Evolutionary conservation across 1,139 yeast genomes (phyloP).

Genomic region (Petasospora fabianii): DNA sequence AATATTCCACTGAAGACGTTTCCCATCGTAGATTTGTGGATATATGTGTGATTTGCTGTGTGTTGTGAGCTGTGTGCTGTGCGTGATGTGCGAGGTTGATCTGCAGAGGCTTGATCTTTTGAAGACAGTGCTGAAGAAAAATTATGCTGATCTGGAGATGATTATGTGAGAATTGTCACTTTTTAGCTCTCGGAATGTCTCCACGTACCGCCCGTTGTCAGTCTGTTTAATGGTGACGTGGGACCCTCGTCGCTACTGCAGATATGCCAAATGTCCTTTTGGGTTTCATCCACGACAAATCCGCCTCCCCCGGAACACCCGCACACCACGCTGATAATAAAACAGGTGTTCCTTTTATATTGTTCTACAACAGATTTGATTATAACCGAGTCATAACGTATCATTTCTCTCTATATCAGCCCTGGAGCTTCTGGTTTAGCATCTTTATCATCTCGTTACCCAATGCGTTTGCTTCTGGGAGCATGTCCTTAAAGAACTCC

Average conservation of each 20-base stretch:
- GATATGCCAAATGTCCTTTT: constrained; percentile 10
- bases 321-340: neutral
- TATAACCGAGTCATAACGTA: too few species aligned
- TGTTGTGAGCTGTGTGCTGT: too few species aligned
- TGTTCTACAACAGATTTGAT: too few species aligned
- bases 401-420: neutral
- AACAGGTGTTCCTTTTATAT: too few species aligned
- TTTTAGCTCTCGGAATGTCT: too few species aligned
- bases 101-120: too few species aligned
- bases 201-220: neutral
- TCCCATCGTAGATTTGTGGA: constrained; percentile 48
- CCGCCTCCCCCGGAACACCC: neutral
- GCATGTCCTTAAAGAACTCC: constrained; percentile 76
- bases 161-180: too few species aligned
- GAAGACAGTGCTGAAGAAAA: too few species aligned
- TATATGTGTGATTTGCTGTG: neutral
- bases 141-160: too few species aligned
- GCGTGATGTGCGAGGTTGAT: too few species aligned
- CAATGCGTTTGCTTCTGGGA: constrained; percentile 79
- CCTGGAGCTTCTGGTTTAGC: constrained; percentile 12
- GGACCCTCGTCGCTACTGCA: neutral
- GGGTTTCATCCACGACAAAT: neutral
- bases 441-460: constrained; percentile 97
- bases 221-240: neutral
- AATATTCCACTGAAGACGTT: constrained; percentile 83